Base-by-base conservation (phyloP, 257 asterid genomes). In the Solanum chiquidenum region DNA sequence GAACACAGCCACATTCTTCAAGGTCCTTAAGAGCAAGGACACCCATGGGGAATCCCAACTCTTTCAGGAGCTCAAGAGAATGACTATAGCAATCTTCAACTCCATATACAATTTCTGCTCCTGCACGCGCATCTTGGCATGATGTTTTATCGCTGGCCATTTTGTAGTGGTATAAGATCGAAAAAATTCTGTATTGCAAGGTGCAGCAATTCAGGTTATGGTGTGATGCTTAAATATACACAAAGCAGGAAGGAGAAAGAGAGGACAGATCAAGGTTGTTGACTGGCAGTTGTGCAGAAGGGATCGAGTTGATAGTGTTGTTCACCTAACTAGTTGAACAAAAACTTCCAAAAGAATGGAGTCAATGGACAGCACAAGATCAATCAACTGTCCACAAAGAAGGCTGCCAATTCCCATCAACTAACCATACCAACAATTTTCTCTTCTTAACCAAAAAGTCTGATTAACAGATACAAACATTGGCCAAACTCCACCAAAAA, bases 1-100 rank as follows among this genome's bases (percentile, higher is more conserved):
- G 94, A 16, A 94, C 98, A n/a, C 93, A 58, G 23, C 99, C 98
- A n/a, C 99, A 97, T 87, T 95, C 99, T 76, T 91, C 96, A 20
- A 97, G 96, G 90, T 95, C 94, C 89, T 95, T 92, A 23, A 97
- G 95, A 23, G 99, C 99, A 2, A 97, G 94, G 62, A 94, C 94
- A 44, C 98, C 99, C 64, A 84, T 87, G 1, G 99, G 99, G 68
- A 97, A 97, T 27, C 99, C 99, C 38, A 97, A 89, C 88, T 95
- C 99, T 71, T 58, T 34, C 8, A 97, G 92, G 66, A 93, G 94
- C 75, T 89, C 93, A 38, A 91, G 27, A 84, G 98, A 95, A 88
- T 95, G 94, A 83, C 87, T 69, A 84, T 82, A 89, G 93, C 98
- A 94, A 21, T 91, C 95, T 40, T 93, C 94, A 7, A 93, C 89